A percentile compares a stretch with the other conserved stretches of the same genome.
phyloP scores from a whole-genome alignment of 805 yeast genomes.

The Saturnispora halmiae region DNA sequence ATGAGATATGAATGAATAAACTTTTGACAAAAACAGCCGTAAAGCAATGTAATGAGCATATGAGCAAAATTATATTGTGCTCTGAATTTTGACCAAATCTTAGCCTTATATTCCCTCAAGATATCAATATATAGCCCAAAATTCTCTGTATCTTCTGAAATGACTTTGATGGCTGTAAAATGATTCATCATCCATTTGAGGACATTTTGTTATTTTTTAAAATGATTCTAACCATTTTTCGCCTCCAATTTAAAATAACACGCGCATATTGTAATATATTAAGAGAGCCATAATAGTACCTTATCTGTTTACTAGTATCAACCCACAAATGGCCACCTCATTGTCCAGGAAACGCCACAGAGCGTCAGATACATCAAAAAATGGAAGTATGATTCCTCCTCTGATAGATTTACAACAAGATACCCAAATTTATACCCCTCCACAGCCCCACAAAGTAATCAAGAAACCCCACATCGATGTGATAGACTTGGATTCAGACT shows the following conservation, averaged over 20 bases:
- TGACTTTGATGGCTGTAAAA: too few species aligned
- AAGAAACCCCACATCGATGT: conserved; percentile 22
- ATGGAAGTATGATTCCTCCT: too few species aligned
- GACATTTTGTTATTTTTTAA: too few species aligned
- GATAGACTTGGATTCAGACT: conserved; percentile 34
- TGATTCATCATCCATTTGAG: too few species aligned
- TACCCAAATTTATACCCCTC: not conserved
- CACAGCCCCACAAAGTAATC: conserved; percentile 10
- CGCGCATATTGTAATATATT: not conserved
- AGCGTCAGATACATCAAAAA: conserved; percentile 3
- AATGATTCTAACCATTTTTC: not conserved
- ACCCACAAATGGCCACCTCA: conserved; percentile 5
- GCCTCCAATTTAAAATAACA: not conserved
- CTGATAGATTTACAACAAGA: not conserved
- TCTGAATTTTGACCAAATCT: too few species aligned
- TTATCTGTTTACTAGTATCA: not conserved
- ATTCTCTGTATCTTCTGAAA: too few species aligned
- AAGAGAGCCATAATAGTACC: not conserved
- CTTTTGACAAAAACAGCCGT: too few species aligned
- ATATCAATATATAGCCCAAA: too few species aligned
- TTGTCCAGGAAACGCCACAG: conserved; percentile 9
- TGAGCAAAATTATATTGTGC: too few species aligned
- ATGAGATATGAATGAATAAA: too few species aligned
- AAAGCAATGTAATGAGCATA: too few species aligned
- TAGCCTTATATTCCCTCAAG: too few species aligned